These are phyloP conservation scores for Angophora floribunda DNA, from an alignment of 345 rosid species.

Conservation along the genomic window DNA sequence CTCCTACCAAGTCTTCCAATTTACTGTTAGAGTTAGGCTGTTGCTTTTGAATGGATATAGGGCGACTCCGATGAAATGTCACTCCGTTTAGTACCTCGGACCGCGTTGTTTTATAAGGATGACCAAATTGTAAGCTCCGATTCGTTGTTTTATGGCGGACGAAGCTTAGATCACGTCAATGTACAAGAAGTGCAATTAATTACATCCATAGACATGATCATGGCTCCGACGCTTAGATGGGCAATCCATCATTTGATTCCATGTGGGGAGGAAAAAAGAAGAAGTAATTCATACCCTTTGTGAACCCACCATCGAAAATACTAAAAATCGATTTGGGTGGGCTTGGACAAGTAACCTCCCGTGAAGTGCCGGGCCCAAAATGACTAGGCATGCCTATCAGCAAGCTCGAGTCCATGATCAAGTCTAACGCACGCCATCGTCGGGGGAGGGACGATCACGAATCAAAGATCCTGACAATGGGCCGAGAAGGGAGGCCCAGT, in stretches of 20 bases:
- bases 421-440: neutral
- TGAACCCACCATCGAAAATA: neutral
- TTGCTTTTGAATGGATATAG: neutral
- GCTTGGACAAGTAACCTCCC: neutral
- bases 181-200: neutral
- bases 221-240: neutral
- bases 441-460: neutral
- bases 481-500: neutral
- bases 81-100: neutral
- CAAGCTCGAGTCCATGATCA: neutral
- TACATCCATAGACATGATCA: neutral
- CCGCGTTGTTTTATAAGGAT: neutral
- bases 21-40: neutral
- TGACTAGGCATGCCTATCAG: neutral
- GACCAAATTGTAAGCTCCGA: neutral
- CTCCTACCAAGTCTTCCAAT: neutral
- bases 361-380: neutral
- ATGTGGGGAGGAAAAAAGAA: neutral
- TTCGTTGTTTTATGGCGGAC: neutral
- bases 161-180: neutral
- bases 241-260: neutral
- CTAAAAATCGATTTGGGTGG: neutral
- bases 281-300: neutral
- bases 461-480: neutral
- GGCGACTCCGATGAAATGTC: neutral